Percentiles rank a stretch among this genome's conserved stretches.
These are phyloP conservation scores for Tolypocladium pustulatum DNA, from an alignment of 2,329 filamentous ascomycete genomes.

Conservation along the genomic window DNA sequence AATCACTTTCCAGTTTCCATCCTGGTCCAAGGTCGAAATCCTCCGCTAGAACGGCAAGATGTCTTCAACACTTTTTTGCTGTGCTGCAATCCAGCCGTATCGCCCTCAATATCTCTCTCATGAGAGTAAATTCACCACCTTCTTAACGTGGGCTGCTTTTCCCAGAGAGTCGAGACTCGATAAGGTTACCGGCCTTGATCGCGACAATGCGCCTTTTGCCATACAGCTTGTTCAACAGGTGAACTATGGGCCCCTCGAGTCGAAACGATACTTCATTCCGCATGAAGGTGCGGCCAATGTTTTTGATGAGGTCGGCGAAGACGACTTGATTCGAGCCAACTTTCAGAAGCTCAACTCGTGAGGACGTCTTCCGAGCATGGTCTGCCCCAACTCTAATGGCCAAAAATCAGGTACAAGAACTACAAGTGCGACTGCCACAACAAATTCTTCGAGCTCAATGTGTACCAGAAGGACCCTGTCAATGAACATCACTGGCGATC, in stretches of 20 bases:
- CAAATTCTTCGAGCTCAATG: slow-evolving; percentile 37
- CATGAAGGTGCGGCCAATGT: slow-evolving; percentile 1
- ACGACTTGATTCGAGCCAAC: slow-evolving; percentile 27
- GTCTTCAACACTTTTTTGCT: slow-evolving; percentile 15
- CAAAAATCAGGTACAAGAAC: slow-evolving; percentile 31
- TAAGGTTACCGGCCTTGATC: too few relatives aligned
- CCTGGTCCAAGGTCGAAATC: too few relatives aligned
- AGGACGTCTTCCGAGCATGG: too few relatives aligned
- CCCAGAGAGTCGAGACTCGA: slow-evolving; percentile 9
- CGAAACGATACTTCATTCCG: slow-evolving; percentile 29
- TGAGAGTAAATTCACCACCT: slow-evolving; percentile 13
- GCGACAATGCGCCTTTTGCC: slow-evolving; percentile 13
- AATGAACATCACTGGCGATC: slow-evolving; percentile 34
- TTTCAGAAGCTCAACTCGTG: slow-evolving; percentile 34
- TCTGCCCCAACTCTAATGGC: background rate
- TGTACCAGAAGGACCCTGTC: slow-evolving; percentile 34
- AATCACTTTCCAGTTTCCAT: too few relatives aligned
- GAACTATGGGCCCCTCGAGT: slow-evolving; percentile 32
- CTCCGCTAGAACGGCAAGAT: slow-evolving; percentile 3
- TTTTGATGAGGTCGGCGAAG: slow-evolving; percentile 24
- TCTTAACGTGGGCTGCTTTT: slow-evolving; percentile 20
- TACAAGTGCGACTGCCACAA: slow-evolving; percentile 31
- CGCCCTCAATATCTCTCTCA: slow-evolving; percentile 13
- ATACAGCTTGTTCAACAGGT: slow-evolving; percentile 33
- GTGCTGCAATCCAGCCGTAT: slow-evolving; percentile 10